Evolutionary conservation across 1,284 basidiomycete species (phyloP).

Genomic region (Cutaneotrichosporon spelunceum): DNA sequence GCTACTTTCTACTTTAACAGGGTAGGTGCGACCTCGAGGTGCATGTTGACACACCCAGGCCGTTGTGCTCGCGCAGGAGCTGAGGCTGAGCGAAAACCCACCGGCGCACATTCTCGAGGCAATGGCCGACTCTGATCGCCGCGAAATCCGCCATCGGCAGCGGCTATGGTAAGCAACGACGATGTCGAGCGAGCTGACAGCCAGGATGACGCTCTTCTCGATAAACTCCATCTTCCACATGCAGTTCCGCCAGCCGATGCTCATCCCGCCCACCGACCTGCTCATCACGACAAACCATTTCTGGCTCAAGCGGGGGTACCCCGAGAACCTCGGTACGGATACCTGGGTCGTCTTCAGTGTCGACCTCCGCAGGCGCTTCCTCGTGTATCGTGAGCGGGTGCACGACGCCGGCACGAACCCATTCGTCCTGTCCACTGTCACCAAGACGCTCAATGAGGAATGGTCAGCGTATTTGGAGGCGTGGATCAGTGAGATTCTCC

Average conservation of each 20-base stretch:
- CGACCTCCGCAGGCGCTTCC: constrained; percentile 35
- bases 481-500: constrained; percentile 40
- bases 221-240: constrained; percentile 43
- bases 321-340: constrained; percentile 31
- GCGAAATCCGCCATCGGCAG: constrained; percentile 30
- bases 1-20: constrained; percentile 39
- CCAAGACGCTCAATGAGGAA: constrained; percentile 39
- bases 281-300: constrained; percentile 29
- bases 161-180: constrained; percentile 32
- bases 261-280: constrained; percentile 35
- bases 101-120: constrained; percentile 20
- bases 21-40: constrained; percentile 18
- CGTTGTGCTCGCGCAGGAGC: constrained; percentile 37
- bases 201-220: constrained; percentile 39
- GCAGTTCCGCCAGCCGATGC: constrained; percentile 43
- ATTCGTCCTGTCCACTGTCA: constrained; percentile 33
- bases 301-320: constrained; percentile 30
- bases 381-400: constrained; percentile 38
- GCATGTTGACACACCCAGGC: constrained; percentile 19
- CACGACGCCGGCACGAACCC: constrained; percentile 27
- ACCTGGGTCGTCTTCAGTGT: constrained; percentile 36
- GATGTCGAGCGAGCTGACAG: not conserved
- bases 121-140: constrained; percentile 25
- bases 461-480: constrained; percentile 33
- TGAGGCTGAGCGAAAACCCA: constrained; percentile 33